Evolutionary conservation across 768 basidiomycete genomes (phyloP).

Genomic region (Pleurotus tuoliensis): DNA sequence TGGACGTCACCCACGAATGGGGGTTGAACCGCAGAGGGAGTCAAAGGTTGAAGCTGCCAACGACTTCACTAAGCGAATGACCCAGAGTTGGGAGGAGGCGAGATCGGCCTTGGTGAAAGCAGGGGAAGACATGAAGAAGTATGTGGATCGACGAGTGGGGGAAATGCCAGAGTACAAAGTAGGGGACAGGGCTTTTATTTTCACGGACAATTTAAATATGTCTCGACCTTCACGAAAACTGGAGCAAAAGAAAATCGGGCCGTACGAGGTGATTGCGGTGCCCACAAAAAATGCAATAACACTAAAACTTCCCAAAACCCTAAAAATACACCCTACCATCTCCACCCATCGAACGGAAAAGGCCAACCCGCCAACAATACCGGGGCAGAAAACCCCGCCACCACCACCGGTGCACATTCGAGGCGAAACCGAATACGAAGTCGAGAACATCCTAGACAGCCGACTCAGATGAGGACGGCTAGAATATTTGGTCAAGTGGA

Average conservation of each 20-base stretch:
- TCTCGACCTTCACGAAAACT: slow-evolving; percentile 1
- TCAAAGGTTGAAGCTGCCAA: neutral
- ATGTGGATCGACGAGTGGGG: slow-evolving; percentile 7
- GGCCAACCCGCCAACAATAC: too few relatives aligned
- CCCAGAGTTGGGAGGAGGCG: slow-evolving; percentile 9
- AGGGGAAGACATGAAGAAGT: slow-evolving; percentile 12
- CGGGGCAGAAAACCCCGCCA: too few relatives aligned
- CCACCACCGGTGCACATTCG: neutral
- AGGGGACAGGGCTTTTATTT: slow-evolving; percentile 15
- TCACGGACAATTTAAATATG: slow-evolving; percentile 3
- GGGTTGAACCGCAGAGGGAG: neutral
- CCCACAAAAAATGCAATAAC: slow-evolving; percentile 9
- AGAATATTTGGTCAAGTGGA: too few relatives aligned
- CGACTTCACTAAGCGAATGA: slow-evolving; percentile 11
- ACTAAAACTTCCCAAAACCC: slow-evolving; percentile 11
- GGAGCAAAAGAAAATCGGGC: slow-evolving; percentile 7
- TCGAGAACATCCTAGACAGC: neutral
- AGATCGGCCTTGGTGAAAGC: slow-evolving; percentile 14
- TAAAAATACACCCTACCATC: slow-evolving; percentile 17
- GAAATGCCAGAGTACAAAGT: slow-evolving; percentile 8
- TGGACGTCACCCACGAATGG: slow-evolving; percentile 13
- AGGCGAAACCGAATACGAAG: neutral
- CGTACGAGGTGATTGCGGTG: slow-evolving; percentile 4
- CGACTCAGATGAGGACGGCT: neutral
- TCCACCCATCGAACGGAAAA: neutral